These are phyloP conservation scores for Apiotrichum sp. DNA, from an alignment of 1,284 basidiomycete species.

Conservation along the genomic window DNA sequence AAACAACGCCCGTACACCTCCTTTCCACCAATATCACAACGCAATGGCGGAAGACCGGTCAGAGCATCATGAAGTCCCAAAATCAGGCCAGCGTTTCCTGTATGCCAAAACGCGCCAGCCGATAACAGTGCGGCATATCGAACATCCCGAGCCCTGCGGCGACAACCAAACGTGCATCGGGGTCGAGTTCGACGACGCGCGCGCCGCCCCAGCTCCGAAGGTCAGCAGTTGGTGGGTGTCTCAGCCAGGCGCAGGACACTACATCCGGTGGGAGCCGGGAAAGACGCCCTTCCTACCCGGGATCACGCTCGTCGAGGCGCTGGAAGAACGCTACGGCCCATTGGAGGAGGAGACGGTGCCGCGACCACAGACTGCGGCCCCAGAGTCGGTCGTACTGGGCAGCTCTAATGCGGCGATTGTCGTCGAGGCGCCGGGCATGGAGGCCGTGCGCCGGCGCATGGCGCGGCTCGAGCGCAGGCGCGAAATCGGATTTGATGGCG, in stretches of 20 bases:
- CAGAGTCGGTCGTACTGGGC: constrained; percentile 57
- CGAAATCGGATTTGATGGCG: constrained; percentile 70
- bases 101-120: constrained; percentile 31
- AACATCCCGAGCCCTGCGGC: constrained; percentile 21
- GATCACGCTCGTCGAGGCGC: constrained; percentile 65
- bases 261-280: constrained; percentile 25
- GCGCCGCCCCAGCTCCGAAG: too few relatives aligned
- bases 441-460: constrained; percentile 67
- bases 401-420: constrained; percentile 72
- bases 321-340: constrained; percentile 61
- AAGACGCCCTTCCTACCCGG: constrained; percentile 49
- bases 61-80: too few relatives aligned
- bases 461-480: constrained; percentile 61
- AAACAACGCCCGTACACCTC: too few relatives aligned
- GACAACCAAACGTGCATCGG: constrained; percentile 64
- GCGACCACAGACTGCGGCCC: not conserved
- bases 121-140: constrained; percentile 39
- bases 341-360: not conserved
- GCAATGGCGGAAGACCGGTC: too few relatives aligned
- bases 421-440: constrained; percentile 77
- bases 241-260: constrained; percentile 39
- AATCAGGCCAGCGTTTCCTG: constrained; percentile 23
- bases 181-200: constrained; percentile 86
- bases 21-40: too few relatives aligned
- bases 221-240: constrained; percentile 68